phyloP scores from a whole-genome alignment of 2,329 filamentous ascomycete species.

The Colletotrichum liaoningense region DNA sequence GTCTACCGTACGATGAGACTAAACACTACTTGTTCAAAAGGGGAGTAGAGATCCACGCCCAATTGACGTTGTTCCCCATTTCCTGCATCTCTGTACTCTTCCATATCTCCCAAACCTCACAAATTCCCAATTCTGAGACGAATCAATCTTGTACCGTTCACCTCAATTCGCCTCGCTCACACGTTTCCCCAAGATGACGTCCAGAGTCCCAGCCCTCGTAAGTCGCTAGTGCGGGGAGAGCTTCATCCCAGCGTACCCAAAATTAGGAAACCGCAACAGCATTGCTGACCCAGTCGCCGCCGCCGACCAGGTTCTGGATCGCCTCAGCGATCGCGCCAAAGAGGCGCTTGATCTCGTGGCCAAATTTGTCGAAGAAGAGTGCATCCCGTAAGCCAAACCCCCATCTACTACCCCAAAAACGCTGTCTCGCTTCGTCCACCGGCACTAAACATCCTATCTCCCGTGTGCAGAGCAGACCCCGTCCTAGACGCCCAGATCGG shows the following conservation, averaged over 20 bases:
- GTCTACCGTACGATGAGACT: constrained; percentile 28
- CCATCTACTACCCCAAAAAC: no score
- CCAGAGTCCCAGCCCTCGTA: constrained; percentile 41
- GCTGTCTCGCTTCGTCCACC: no score
- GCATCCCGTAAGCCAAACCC: constrained; percentile 73
- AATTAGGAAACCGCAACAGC: background rate
- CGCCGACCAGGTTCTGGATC: constrained; percentile 55
- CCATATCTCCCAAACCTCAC: background rate
- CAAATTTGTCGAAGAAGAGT: constrained; percentile 98
- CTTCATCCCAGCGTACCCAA: background rate
- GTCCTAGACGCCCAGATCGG: constrained; percentile 85
- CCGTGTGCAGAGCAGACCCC: constrained; percentile 72
- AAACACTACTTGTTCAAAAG: constrained; percentile 27
- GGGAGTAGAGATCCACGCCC: constrained; percentile 1
- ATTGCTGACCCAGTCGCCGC: constrained; percentile 11
- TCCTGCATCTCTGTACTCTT: background rate
- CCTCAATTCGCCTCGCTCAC: background rate
- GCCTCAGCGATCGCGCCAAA: constrained; percentile 86
- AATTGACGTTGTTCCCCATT: background rate
- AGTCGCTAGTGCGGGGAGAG: constrained; percentile 25
- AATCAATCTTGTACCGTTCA: background rate
- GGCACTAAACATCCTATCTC: background rate
- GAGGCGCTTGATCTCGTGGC: constrained; percentile 88
- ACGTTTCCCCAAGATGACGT: constrained; percentile 37
- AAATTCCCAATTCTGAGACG: background rate